Base-by-base conservation (phyloP, 2,329 filamentous ascomycete species). In the Cadophora luteo-olivacea region DNA sequence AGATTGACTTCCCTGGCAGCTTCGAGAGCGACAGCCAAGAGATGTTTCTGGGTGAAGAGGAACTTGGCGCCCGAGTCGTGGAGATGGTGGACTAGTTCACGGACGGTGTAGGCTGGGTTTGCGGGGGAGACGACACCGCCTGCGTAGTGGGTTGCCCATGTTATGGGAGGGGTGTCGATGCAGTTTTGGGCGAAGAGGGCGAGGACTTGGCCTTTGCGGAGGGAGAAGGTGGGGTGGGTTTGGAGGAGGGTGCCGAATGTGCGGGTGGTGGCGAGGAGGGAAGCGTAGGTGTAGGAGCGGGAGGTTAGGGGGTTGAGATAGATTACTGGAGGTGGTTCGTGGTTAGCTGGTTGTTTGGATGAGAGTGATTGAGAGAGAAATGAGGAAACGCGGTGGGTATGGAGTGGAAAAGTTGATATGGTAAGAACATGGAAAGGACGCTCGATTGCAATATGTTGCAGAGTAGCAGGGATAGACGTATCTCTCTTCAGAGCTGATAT, bases 1-100 rank as follows among this genome's bases (percentile, higher is more conserved):
- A 97, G 86, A 0, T 91, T 92, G 0, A 85, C 92, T 68, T 86
- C 83, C 70, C 84, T 83, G 3, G 92, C 92, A 0, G 93, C 94
- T 66, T 88, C 84, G 25, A 83, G 82, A 0, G 90, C 92, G 12
- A 85, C 85, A 2, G 86, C 80, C 0, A 97, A 83, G 67, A 90
- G 85, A 0, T 88, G 81, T 25, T 85, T 76, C 76, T 96, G 92
- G 0, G 94, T 97, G 38, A 91, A 85, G 4, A 97, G 79, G 0
- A 86, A 91, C 75, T 89, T 92, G 38, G 92, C 91, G 0, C 87
- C 86, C 0, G 90, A 91, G 79, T 96, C 91, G 74, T 88, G 87
- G 68, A 97, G 85, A 81, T 97, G 94, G 75, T 91, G 93, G 4
- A 90, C 89, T 38, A 97, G 85, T 80, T 97, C 94, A 16, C 92